Evolutionary conservation across 768 basidiomycete genomes (phyloP), one percentile per base, ranked within the genome.

Genomic region (Tricholoma bakamatsutake): DNA sequence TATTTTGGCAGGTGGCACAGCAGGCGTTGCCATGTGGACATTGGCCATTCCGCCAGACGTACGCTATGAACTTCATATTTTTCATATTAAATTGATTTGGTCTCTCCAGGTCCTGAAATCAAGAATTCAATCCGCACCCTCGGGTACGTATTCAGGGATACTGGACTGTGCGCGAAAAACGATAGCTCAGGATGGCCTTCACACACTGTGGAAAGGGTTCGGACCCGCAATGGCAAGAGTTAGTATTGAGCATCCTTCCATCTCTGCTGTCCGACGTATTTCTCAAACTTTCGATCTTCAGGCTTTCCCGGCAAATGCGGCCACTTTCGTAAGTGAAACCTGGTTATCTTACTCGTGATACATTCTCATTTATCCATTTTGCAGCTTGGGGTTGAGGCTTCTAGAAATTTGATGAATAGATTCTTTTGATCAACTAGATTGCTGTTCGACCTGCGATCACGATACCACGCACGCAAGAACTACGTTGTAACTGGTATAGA

Each of bases 1-100:
- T 63, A 88, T 98, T 61, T 57, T 94, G 53, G 93, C 96, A 51
- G 97, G 97, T 61, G 97, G 95, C 52, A 85, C 83, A 39, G 97
- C 97, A 1, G 97, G 97, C 62, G 82, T 98, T 4, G 94, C 94
- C 35, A 98, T 99, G 97, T 99, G 97, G 97, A 78, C 90, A 15
- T 78, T 98, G 62, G 96, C 92, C 24, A 97, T 99, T 62, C 97
- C 97, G 48, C 95, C 96, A 46, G 96, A 99, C 69, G 95, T 93
- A 65, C 60, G 89, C 35, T 31, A 11, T 28, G 9, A 13, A 30
- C 40, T 3, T 52, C 46, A 39, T 3, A 1, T 51, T 21, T 58
- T 5, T 21, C 9, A 9, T 24, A 57, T 46, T 15, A n/a, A 7
- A 24, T 27, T 17, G 13, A 46, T n/a, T 21, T 53, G 15, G 43